Evolutionary conservation across 306 rosid genomes (phyloP).

Genomic region (Vigna nakashimae): DNA sequence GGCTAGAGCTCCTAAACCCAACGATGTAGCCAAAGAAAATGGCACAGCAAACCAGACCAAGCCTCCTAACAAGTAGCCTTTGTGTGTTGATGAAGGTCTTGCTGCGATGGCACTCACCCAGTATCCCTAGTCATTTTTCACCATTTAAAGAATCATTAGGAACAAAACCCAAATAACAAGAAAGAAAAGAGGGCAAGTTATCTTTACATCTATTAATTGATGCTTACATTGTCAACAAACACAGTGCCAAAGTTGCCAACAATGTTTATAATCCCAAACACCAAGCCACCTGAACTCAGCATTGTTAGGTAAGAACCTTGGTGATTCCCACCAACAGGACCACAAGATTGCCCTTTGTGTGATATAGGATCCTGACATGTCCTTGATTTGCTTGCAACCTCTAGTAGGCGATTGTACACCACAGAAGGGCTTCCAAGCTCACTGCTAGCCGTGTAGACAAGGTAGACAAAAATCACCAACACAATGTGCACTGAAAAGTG

Average conservation of each 20-base stretch:
- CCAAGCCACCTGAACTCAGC: constrained; percentile 93
- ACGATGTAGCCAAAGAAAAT: constrained; percentile 90
- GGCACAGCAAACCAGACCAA: constrained; percentile 99
- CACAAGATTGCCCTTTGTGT: constrained; percentile 91
- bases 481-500: constrained; percentile 77
- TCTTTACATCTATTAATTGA: neutral
- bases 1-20: constrained; percentile 93
- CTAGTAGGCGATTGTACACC: constrained; percentile 65
- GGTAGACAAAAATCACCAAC: constrained; percentile 86
- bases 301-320: constrained; percentile 86
- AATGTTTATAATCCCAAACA: constrained; percentile 88
- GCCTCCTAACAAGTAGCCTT: constrained; percentile 95
- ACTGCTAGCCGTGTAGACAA: constrained; percentile 80
- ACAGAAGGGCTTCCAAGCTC: constrained; percentile 86
- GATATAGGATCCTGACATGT: constrained; percentile 77
- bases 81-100: constrained; percentile 93
- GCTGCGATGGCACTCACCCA: constrained; percentile 99
- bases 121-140: constrained; percentile 69
- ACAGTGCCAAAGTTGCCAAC: constrained; percentile 94
- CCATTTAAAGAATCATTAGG: constrained; percentile 36
- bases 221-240: constrained; percentile 90
- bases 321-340: constrained; percentile 86
- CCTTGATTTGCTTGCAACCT: constrained; percentile 82
- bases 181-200: neutral
- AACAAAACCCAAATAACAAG: neutral